phyloP scores from a whole-genome alignment of 139 green algal genomes.

The Coelastrella sp. region DNA sequence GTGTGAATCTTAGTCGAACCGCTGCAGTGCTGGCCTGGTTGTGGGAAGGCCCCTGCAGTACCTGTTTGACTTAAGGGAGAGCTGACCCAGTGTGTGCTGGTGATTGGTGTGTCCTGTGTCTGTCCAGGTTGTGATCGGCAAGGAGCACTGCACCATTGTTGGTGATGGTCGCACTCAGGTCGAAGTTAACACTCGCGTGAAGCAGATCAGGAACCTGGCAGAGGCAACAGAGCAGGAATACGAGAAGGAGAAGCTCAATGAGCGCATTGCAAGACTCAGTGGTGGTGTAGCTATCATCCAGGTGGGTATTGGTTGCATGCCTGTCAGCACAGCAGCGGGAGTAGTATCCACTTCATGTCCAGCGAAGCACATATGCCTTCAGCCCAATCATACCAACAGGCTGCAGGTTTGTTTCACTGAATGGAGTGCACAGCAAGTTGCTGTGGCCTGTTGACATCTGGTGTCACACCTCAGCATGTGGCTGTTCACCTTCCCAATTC shows the following conservation, averaged over 20 bases:
- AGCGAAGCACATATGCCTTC: background rate
- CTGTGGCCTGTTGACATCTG: too few species aligned
- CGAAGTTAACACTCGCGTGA: slow-evolving; percentile 91
- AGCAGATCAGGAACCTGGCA: slow-evolving; percentile 95
- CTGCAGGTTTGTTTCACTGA: background rate
- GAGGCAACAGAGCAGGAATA: slow-evolving; percentile 93
- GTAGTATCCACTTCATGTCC: background rate
- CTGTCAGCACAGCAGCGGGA: background rate
- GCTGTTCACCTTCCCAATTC: background rate
- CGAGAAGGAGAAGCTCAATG: slow-evolving; percentile 99
- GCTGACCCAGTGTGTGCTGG: background rate
- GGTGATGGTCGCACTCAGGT: slow-evolving; percentile 88
- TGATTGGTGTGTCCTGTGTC: background rate
- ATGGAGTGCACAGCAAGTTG: background rate
- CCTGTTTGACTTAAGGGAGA: background rate
- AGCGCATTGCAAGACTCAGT: slow-evolving; percentile 96
- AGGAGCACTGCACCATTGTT: slow-evolving; percentile 98
- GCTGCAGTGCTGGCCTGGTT: background rate
- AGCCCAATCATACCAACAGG: too few species aligned
- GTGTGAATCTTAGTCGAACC: too few species aligned
- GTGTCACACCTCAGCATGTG: too few species aligned
- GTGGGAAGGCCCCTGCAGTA: background rate
- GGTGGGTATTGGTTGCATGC: slow-evolving; percentile 60
- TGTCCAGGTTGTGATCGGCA: slow-evolving; percentile 69
- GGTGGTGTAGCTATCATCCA: slow-evolving; percentile 99